phyloP scores from a whole-genome alignment of 2,329 filamentous ascomycete species.

The Pseudogymnoascus sp. region DNA sequence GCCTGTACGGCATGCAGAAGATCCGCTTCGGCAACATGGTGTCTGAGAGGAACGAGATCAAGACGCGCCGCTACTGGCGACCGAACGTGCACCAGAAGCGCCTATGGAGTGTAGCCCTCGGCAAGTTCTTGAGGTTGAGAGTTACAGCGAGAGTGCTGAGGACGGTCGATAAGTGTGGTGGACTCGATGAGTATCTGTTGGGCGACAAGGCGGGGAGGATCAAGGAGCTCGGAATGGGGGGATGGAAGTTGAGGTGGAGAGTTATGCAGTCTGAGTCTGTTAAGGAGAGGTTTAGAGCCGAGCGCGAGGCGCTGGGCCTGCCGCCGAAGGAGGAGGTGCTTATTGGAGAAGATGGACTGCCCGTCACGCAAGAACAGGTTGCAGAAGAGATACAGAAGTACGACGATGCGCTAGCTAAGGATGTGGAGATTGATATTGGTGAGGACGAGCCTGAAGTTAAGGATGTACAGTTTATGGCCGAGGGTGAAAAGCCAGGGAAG shows the following conservation, averaged over 20 bases:
- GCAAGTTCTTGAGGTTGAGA: constrained; percentile 57
- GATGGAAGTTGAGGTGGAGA: constrained; percentile 85
- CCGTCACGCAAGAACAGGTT: constrained; percentile 27
- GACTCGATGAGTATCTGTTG: constrained; percentile 85
- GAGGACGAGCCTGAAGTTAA: constrained; percentile 37
- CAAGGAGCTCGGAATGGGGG: constrained; percentile 79
- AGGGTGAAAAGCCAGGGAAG: constrained; percentile 27
- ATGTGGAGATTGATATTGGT: constrained; percentile 32
- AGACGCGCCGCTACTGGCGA: constrained; percentile 66
- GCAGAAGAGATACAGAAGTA: constrained; percentile 31
- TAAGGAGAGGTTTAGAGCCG: constrained; percentile 55
- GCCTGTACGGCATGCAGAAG: constrained; percentile 62
- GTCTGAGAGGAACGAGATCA: constrained; percentile 58
- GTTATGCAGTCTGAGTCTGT: constrained; percentile 73
- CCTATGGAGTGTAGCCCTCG: constrained; percentile 58
- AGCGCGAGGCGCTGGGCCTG: constrained; percentile 62
- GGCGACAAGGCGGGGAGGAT: constrained; percentile 71
- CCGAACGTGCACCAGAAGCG: constrained; percentile 61
- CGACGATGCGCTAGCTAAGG: constrained; percentile 39
- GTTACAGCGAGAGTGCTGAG: constrained; percentile 63
- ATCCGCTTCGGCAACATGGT: constrained; percentile 78
- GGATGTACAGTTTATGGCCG: constrained; percentile 31
- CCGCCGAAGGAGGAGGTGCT: constrained; percentile 38
- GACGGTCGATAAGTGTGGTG: constrained; percentile 77
- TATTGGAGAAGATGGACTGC: constrained; percentile 31